phyloP scores from a whole-genome alignment of 1,284 basidiomycete genomes.

The Cryptococcus sp. region DNA sequence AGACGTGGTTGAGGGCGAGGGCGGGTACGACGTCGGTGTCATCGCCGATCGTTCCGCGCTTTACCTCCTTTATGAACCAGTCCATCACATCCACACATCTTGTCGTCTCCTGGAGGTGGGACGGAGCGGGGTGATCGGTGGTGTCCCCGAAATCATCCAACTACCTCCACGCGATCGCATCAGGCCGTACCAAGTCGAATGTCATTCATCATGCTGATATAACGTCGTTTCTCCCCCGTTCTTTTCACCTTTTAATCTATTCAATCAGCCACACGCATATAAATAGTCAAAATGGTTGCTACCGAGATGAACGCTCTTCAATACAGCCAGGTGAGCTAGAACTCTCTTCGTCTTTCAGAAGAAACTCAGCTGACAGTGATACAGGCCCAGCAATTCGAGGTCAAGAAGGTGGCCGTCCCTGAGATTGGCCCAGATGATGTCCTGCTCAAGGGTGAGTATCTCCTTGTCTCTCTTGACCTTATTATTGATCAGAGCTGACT shows the following conservation, averaged over 20 bases:
- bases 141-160: background rate
- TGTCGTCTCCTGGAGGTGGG: background rate
- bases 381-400: conserved; percentile 65
- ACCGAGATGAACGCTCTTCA: conserved; percentile 46
- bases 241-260: conserved; percentile 25
- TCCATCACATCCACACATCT: background rate
- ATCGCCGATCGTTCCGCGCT: background rate
- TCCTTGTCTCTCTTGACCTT: background rate
- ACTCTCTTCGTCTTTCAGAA: background rate
- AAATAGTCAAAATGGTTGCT: conserved; percentile 25
- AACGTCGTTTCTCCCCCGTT: conserved; percentile 2
- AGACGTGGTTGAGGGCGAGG: background rate
- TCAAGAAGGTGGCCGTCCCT: conserved; percentile 66
- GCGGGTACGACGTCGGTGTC: background rate
- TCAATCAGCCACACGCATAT: conserved; percentile 23
- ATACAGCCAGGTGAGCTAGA: conserved; percentile 40
- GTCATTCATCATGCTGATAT: background rate
- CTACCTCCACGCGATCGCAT: background rate
- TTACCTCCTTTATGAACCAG: background rate
- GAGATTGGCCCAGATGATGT: conserved; percentile 65
- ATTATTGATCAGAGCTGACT: background rate
- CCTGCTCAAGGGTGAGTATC: conserved; percentile 64
- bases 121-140: background rate
- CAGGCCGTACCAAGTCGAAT: background rate
- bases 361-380: background rate